Evolutionary conservation across 768 basidiomycete species (phyloP), one percentile per base, ranked within the genome.

Genomic region (Lentinula guzmanii): DNA sequence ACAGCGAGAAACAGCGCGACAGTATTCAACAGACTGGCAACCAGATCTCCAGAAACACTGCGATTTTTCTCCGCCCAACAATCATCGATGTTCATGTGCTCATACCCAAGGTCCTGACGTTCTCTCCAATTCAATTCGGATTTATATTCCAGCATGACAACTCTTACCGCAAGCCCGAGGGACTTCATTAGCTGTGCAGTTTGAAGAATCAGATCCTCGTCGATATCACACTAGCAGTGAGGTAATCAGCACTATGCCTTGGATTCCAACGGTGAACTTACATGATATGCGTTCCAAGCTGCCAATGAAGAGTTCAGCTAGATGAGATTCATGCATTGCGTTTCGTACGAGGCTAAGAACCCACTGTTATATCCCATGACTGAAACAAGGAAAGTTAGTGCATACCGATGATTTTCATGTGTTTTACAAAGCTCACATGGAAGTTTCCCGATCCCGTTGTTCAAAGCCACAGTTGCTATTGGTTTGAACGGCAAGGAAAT

Each of bases 231-330:
- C 84, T 86, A 65, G 9, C n/a, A 45, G 28, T 18, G 11, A 55
- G 55, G 8, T 11, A n/a, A 31, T 31, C 41, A 63, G n/a, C 33
- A 28, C 16, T 35, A 33, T 24, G 8, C n/a, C 10, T 24, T n/a
- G n/a, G 8, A 18, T 2, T 41, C 8, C 28, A 24, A 33, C 21
- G 21, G 24, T 35, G 56, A 24, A 66, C 78, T 57, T 62, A 86
- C 85, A 65, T 86, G 79, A 68, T 84, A 86, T 6, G 85, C 86
- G 68, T 88, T 87, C 86, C 86, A 88, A 5, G 86, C 86, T 87
- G 53, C 39, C 13, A 34, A 11, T 35, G 35, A 28, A 28, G 28
- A 28, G 28, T 28, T 28, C 34, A 18, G 58, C 31, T 13, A 41
- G 21, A 52, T 54, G n/a, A 54, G 8, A 33, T 45, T 43, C 35